A percentile compares a stretch with the other conserved stretches of the same genome.
phyloP scores from a whole-genome alignment of 1,284 basidiomycete species.

The Takashimella tepidaria region DNA sequence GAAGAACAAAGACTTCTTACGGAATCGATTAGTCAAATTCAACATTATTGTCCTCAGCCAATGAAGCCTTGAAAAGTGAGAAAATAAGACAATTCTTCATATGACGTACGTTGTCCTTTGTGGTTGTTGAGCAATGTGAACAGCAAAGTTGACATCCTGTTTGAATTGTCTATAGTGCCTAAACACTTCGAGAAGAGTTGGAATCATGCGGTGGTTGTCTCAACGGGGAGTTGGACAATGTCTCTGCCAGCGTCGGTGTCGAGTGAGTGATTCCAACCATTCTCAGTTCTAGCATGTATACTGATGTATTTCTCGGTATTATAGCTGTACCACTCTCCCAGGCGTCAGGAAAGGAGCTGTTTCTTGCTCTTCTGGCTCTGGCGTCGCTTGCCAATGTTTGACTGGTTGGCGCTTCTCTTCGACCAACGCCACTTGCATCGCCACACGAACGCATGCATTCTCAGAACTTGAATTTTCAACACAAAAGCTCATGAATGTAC shows the following conservation, averaged over 20 bases:
- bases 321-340: neutral
- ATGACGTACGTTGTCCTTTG: too few species aligned
- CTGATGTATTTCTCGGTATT: neutral
- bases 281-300: neutral
- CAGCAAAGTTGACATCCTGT: too few species aligned
- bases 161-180: neutral
- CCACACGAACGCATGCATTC: too few species aligned
- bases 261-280: neutral
- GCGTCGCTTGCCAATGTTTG: neutral
- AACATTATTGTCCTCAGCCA: neutral
- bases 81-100: too few species aligned
- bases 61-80: neutral
- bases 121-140: too few species aligned
- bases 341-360: neutral
- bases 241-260: neutral
- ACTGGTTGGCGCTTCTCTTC: neutral
- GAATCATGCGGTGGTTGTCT: neutral
- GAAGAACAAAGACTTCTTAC: neutral
- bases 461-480: too few species aligned
- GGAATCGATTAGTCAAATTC: neutral
- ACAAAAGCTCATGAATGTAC: too few species aligned
- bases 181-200: neutral
- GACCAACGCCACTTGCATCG: neutral
- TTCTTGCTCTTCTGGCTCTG: neutral
- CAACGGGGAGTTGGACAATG: neutral